Evolutionary conservation across 768 basidiomycete species (phyloP).

Genomic region (Tylopilus plumbeoviolaceoides): DNA sequence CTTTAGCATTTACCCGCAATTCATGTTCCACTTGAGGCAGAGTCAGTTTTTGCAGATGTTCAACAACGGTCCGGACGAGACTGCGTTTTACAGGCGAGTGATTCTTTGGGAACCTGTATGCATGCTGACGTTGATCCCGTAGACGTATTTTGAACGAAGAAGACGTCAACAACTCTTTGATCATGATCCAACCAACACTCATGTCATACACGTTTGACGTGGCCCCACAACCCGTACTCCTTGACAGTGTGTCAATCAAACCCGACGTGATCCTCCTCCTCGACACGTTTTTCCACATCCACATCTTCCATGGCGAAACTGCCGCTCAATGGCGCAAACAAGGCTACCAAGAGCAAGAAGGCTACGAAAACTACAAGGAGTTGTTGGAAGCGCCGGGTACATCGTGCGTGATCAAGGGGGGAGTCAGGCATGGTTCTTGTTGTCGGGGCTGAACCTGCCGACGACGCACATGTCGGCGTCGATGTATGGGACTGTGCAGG

Average conservation of each 20-base stretch:
- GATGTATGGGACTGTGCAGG: conserved; percentile 95
- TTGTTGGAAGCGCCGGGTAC: conserved; percentile 84
- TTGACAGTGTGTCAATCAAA: conserved; percentile 97
- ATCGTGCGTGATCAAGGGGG: conserved; percentile 98
- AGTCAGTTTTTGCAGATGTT: conserved; percentile 99
- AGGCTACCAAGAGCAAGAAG: conserved; percentile 97
- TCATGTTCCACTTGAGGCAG: conserved; percentile 98
- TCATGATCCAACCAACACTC: conserved; percentile 99
- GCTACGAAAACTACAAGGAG: conserved; percentile 98
- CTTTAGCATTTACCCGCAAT: conserved; percentile 98
- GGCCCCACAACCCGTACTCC: conserved; percentile 86
- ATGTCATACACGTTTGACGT: conserved; percentile 98
- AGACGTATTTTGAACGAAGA: conserved; percentile 95
- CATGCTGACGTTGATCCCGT: conserved; percentile 3
- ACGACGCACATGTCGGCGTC: conserved; percentile 94
- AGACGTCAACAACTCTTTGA: conserved; percentile 98
- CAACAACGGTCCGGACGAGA: conserved; percentile 99
- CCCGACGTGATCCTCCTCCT: conserved; percentile 94
- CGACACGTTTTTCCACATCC: conserved; percentile 99
- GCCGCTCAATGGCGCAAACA: conserved; percentile 97
- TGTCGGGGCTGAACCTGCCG: conserved; percentile 94
- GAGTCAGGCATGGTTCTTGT: conserved; percentile 95
- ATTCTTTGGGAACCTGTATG: neutral
- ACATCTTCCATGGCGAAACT: conserved; percentile 98
- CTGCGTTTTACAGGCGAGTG: conserved; percentile 89